These are phyloP conservation scores for Talaromyces ruber DNA, from an alignment of 495 filamentous ascomycete species.

Conservation along the genomic window DNA sequence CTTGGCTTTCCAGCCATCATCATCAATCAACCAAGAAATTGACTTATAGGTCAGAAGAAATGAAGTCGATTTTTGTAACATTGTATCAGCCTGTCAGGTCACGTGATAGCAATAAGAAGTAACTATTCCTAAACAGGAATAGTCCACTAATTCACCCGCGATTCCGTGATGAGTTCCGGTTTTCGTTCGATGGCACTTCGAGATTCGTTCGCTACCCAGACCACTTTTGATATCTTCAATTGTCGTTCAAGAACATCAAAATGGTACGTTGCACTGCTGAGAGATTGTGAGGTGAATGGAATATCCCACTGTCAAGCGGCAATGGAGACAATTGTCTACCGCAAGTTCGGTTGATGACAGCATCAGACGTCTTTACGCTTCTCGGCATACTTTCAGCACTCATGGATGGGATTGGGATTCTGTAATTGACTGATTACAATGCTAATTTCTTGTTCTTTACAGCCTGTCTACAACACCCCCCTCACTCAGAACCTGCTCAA, in stretches of 20 bases:
- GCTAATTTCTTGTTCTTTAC: background rate
- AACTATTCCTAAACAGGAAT: background rate
- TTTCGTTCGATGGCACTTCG: conserved; percentile 6
- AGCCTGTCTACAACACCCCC: conserved; percentile 2
- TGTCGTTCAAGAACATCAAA: background rate
- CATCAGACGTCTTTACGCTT: background rate
- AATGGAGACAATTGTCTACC: background rate
- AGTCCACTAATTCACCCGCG: background rate
- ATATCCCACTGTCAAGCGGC: background rate
- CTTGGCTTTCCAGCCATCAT: background rate
- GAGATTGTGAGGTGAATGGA: background rate
- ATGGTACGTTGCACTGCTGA: background rate
- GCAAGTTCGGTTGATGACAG: background rate
- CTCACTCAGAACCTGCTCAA: conserved; percentile 16
- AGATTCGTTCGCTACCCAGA: background rate
- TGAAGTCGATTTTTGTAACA: background rate
- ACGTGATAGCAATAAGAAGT: background rate
- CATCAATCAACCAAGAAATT: background rate
- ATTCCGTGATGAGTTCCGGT: conserved; percentile 5
- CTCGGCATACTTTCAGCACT: background rate
- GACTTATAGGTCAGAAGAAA: background rate
- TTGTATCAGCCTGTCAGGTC: background rate
- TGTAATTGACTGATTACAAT: background rate
- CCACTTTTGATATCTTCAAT: background rate
- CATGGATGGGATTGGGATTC: background rate